Percentiles rank a stretch among this genome's conserved stretches.
Conservation (phyloP, 1,139 yeast species). For the Sugiyamaella japonica region DNA sequence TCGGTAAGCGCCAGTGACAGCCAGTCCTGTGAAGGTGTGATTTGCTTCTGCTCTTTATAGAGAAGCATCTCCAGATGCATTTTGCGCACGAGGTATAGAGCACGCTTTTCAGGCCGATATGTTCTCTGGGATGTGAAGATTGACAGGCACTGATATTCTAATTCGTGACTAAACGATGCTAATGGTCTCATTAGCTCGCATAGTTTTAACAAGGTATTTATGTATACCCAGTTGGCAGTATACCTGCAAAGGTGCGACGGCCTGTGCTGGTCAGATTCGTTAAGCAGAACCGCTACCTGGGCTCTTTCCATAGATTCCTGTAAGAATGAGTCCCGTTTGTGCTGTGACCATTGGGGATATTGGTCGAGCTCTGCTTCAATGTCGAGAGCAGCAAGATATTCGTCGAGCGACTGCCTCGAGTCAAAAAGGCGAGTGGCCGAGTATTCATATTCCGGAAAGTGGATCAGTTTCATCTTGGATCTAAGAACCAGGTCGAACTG, state of each 20-base stretch:
- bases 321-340: conserved; percentile 1
- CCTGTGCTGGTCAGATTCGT: conserved; percentile 4
- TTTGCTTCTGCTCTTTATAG: neutral
- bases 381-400: conserved; percentile 21
- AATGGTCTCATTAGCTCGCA: conserved; percentile 19
- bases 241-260: conserved; percentile 13
- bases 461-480: conserved; percentile 22
- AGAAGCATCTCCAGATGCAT: conserved; percentile 31
- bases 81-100: conserved; percentile 32
- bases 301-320: conserved; percentile 10
- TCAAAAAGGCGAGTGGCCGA: conserved; percentile 20
- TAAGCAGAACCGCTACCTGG: conserved; percentile 11
- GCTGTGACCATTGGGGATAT: conserved; percentile 18
- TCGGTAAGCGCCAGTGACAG: conserved; percentile 6
- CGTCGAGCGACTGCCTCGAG: conserved; percentile 20
- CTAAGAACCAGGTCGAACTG: conserved; percentile 24
- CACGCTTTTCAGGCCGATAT: conserved; percentile 30
- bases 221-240: conserved; percentile 20
- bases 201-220: conserved; percentile 18
- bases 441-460: conserved; percentile 24
- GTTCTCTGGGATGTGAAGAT: conserved; percentile 30
- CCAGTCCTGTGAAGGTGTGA: conserved; percentile 1
- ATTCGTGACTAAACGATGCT: conserved; percentile 12
- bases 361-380: conserved; percentile 18
- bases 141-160: conserved; percentile 25